Conservation (phyloP, 2,329 filamentous ascomycete genomes). For the Fonsecaea monophora region DNA sequence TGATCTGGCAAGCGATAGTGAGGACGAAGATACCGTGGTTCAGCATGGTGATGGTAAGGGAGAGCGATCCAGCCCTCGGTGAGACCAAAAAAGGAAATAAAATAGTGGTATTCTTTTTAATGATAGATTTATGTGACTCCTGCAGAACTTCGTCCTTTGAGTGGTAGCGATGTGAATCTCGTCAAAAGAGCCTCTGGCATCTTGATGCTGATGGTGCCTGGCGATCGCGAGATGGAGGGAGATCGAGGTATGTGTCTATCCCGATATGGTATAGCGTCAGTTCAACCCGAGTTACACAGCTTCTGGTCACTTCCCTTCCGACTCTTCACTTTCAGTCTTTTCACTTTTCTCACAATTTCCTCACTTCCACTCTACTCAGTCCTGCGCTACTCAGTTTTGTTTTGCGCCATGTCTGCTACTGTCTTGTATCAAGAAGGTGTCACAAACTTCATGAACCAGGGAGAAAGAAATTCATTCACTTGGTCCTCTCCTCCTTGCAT, state of each 20-base stretch:
- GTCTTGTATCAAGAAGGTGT: background rate
- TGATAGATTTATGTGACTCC: slow-evolving; percentile 8
- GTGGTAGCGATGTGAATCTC: background rate
- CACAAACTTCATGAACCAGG: background rate
- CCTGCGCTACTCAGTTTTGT: background rate
- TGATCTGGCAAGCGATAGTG: slow-evolving; percentile 57
- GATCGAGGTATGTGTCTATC: background rate
- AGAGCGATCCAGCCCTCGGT: slow-evolving; percentile 7
- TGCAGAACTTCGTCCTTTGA: background rate
- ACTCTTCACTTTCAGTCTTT: slow-evolving; percentile 1
- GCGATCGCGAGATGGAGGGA: background rate
- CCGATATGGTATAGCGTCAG: background rate
- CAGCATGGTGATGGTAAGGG: background rate
- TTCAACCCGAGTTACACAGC: background rate
- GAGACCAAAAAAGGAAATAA: slow-evolving; percentile 3
- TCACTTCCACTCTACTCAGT: background rate
- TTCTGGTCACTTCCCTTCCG: background rate
- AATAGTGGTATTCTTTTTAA: slow-evolving; percentile 17
- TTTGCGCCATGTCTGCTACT: background rate
- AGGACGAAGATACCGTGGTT: slow-evolving; percentile 44
- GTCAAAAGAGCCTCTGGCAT: background rate
- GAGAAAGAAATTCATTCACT: background rate
- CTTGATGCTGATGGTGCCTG: background rate
- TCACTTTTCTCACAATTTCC: background rate
- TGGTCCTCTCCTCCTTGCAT: background rate